Base-by-base conservation (phyloP, 805 yeast genomes). In the Isabelozyma heimii region DNA sequence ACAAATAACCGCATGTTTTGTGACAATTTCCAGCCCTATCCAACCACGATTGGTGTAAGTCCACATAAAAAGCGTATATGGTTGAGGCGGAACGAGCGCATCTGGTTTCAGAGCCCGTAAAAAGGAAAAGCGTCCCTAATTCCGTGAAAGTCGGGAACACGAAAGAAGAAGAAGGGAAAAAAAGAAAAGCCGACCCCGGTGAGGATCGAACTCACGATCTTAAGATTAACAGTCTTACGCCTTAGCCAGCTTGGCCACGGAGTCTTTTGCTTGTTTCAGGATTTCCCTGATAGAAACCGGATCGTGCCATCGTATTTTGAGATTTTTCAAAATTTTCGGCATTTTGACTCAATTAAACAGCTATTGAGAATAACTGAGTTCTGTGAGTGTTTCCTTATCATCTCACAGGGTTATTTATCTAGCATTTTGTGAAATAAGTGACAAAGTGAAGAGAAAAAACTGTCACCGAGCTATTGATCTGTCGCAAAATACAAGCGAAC, bases 161-260 rank as follows among this genome's bases (percentile, higher is more conserved):
- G n/a, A n/a, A 40, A 20, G 3, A 20, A 20, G 6, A 20, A 20
- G 24, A 20, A 20, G 24, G 4, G n/a, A n/a, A 27, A 27, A 27
- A 40, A 40, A 40, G 20, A 40, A 16, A 10, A 40, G 20, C 30
- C 43, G 43, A 42, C 44, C 44, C 37, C 44, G 44, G 44, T 42
- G 44, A 42, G 44, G 44, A 42, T 42, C 37, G 44, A 42, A 42
- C 44, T 42, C 44, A 42, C 44, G 44, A 42, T 42, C 44, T 42
- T 27, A 28, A 27, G 44, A 42, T 42, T 42, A 42, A 42, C 44
- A 42, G 44, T 42, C 44, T 27, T 28, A 42, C 44, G 44, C 44
- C 44, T 42, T 42, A 42, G 37, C 44, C 44, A 42, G 44, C 44
- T 42, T 42, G 44, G 44, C 44, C 44, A 42, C 44, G 44, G 37